Evolutionary conservation across 768 basidiomycete genomes (phyloP).

Genomic region (Psilocybe cubensis): DNA sequence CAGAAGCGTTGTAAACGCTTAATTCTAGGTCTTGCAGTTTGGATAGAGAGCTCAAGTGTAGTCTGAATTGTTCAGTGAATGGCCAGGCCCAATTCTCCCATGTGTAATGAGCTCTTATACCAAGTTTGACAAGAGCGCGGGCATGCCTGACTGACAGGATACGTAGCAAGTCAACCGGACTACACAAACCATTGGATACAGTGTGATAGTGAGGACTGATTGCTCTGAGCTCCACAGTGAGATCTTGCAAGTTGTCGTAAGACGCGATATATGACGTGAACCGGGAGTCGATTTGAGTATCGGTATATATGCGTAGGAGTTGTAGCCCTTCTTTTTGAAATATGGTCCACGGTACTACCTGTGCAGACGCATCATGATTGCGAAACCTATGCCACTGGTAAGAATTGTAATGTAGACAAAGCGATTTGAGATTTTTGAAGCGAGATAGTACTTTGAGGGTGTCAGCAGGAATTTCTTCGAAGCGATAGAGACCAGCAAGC

Average conservation of each 20-base stretch:
- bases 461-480: neutral
- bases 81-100: neutral
- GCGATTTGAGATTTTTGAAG: neutral
- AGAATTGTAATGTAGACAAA: slow-evolving; percentile 3
- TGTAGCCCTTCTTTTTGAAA: neutral
- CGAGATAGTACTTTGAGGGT: neutral
- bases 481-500: neutral
- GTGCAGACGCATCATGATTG: neutral
- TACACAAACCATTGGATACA: neutral
- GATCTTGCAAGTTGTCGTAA: neutral
- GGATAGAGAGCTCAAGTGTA: neutral
- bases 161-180: neutral
- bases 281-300: neutral
- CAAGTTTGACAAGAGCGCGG: neutral
- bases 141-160: neutral
- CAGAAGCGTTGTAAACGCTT: neutral
- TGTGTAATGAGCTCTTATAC: neutral
- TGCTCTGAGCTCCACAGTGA: neutral
- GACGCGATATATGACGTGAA: neutral
- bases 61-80: neutral
- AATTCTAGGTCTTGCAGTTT: slow-evolving; percentile 1
- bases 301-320: neutral
- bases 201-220: neutral
- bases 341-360: neutral
- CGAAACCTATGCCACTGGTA: slow-evolving; percentile 16